Evolutionary conservation across 2,329 filamentous ascomycete genomes (phyloP).

Genomic region (Didymella keratinophila): DNA sequence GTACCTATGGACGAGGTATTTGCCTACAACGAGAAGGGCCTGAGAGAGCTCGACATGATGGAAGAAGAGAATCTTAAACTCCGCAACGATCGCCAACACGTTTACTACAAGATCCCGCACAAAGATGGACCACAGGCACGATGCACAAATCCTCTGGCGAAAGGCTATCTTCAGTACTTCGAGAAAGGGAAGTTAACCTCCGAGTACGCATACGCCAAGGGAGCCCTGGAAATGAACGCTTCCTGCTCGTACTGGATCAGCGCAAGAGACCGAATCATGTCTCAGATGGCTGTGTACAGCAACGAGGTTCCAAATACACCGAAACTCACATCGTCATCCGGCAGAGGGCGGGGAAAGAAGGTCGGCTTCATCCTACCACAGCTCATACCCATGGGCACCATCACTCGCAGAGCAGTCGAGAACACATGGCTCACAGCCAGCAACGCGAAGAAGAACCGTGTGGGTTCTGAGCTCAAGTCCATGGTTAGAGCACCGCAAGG

Average conservation of each 20-base stretch:
- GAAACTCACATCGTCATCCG: conserved; percentile 35
- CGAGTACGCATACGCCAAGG: conserved; percentile 88
- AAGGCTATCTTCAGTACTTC: conserved; percentile 89
- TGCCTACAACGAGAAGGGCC: conserved; percentile 74
- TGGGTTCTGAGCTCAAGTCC: conserved; percentile 95
- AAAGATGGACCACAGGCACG: conserved; percentile 89
- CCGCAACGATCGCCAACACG: conserved; percentile 69
- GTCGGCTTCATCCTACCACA: conserved; percentile 93
- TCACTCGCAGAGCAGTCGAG: conserved; percentile 91
- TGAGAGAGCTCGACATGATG: conserved; percentile 80
- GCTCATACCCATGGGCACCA: conserved; percentile 97
- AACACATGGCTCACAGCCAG: conserved; percentile 98
- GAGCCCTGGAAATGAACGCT: conserved; percentile 97
- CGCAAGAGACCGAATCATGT: conserved; percentile 88
- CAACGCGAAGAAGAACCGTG: conserved; percentile 94
- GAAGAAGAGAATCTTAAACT: conserved; percentile 70
- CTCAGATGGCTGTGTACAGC: conserved; percentile 93
- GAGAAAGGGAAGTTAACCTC: conserved; percentile 88
- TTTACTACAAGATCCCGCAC: conserved; percentile 94
- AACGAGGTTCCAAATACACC: conserved; percentile 58
- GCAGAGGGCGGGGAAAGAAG: conserved; percentile 31
- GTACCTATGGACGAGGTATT: conserved; percentile 69
- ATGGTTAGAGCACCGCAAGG: conserved; percentile 93
- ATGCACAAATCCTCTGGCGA: conserved; percentile 87
- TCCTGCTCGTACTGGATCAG: conserved; percentile 99